Percentiles rank a stretch among this genome's conserved stretches.
These are phyloP conservation scores for Microascus cirrosus DNA, from an alignment of 2,329 filamentous ascomycete species.

Conservation along the genomic window DNA sequence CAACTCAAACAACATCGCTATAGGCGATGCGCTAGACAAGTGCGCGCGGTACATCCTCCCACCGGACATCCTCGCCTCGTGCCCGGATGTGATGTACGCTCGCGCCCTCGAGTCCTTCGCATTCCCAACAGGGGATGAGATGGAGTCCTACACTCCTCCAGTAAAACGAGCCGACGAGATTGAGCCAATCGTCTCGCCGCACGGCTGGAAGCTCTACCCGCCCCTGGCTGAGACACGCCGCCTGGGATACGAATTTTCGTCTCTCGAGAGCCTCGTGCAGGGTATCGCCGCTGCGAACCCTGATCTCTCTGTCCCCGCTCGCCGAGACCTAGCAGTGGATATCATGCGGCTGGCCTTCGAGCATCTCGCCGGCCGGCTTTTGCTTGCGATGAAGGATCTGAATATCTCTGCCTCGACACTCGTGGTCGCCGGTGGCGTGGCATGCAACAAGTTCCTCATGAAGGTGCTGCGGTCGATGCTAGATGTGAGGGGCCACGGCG, in stretches of 20 bases:
- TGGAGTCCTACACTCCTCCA: slow-evolving; percentile 44
- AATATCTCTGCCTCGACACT: slow-evolving; percentile 40
- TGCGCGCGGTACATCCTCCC: slow-evolving; percentile 69
- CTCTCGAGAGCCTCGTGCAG: slow-evolving; percentile 55
- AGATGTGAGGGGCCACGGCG: slow-evolving; percentile 51
- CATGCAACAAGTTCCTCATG: slow-evolving; percentile 70
- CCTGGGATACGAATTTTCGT: slow-evolving; percentile 65
- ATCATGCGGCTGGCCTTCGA: slow-evolving; percentile 78
- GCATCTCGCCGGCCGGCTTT: slow-evolving; percentile 65
- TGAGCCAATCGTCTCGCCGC: slow-evolving; percentile 23
- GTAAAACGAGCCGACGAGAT: slow-evolving; percentile 46
- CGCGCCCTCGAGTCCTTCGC: slow-evolving; percentile 69
- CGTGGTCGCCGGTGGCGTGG: slow-evolving; percentile 84
- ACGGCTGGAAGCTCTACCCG: slow-evolving; percentile 54
- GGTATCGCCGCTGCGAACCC: slow-evolving; percentile 31
- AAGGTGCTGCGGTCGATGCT: slow-evolving; percentile 49
- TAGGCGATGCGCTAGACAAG: slow-evolving; percentile 88
- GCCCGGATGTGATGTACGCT: slow-evolving; percentile 66
- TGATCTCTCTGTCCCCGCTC: slow-evolving; percentile 44
- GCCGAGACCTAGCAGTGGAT: slow-evolving; percentile 57
- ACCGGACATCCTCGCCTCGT: slow-evolving; percentile 34
- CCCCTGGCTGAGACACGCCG: slow-evolving; percentile 49
- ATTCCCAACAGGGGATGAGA: slow-evolving; percentile 37
- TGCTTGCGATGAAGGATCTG: slow-evolving; percentile 48
- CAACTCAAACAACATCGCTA: slow-evolving; percentile 65